Evolutionary conservation across 2,329 filamentous ascomycete species (phyloP).

Genomic region (Venturiaceae sp.): DNA sequence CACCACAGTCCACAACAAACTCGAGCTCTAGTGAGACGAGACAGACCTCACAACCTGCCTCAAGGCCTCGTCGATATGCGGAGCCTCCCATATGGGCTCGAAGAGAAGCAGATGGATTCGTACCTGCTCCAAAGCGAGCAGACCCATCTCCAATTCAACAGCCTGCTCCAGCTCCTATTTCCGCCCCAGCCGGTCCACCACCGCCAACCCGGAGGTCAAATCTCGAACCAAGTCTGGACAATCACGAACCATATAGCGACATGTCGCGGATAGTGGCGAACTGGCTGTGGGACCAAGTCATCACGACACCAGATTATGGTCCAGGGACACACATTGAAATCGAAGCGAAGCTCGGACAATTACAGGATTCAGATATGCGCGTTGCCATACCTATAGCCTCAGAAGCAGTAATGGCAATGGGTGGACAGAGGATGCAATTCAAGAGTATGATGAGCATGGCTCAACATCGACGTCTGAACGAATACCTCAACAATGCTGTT

Average conservation of each 20-base stretch:
- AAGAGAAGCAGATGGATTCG: slow-evolving; percentile 3
- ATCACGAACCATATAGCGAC: slow-evolving; percentile 62
- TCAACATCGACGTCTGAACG: slow-evolving; percentile 77
- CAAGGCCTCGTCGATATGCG: not conserved
- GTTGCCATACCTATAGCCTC: slow-evolving; percentile 55
- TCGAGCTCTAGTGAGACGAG: not conserved
- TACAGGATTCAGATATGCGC: slow-evolving; percentile 27
- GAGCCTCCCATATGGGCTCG: not conserved
- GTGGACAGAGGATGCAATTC: not conserved
- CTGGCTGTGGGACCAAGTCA: slow-evolving; percentile 65
- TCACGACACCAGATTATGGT: slow-evolving; percentile 46
- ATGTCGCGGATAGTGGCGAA: slow-evolving; percentile 69
- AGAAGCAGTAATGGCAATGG: slow-evolving; percentile 57
- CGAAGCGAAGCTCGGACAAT: slow-evolving; percentile 82
- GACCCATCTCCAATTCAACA: not conserved
- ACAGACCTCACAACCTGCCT: not conserved
- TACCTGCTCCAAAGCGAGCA: not conserved
- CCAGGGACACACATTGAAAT: slow-evolving; percentile 75
- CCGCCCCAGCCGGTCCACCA: not conserved
- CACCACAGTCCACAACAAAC: not conserved
- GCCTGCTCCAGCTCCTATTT: not conserved
- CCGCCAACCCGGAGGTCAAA: not conserved
- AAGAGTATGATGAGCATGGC: slow-evolving; percentile 40
- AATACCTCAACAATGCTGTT: slow-evolving; percentile 67
- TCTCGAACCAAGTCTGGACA: slow-evolving; percentile 54